Percentiles rank a stretch among this genome's conserved stretches.
phyloP scores from a whole-genome alignment of 495 filamentous ascomycete genomes.

The Aspergillus saccharolyticus region DNA sequence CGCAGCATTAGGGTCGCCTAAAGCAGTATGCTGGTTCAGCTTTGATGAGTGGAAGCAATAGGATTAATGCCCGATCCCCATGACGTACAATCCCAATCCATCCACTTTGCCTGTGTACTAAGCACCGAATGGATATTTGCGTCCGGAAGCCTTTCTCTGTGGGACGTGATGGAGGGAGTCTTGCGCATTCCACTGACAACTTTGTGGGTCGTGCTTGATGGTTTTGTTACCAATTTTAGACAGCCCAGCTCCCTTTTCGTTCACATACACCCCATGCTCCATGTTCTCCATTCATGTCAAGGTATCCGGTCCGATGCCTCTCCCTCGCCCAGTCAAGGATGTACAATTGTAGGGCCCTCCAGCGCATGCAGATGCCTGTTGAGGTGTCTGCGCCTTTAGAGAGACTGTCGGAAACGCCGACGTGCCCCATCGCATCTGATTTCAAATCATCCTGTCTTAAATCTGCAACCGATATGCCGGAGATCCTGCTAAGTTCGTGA shows the following conservation, averaged over 20 bases:
- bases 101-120: too few species aligned
- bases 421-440: conserved; percentile 61
- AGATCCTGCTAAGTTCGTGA: conserved; percentile 73
- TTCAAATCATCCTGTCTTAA: conserved; percentile 67
- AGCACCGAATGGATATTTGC: too few species aligned
- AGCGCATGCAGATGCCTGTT: conserved; percentile 57
- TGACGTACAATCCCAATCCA: too few species aligned
- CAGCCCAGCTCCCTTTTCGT: conserved; percentile 78
- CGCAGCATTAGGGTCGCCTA: too few species aligned
- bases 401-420: conserved; percentile 50
- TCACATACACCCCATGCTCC: conserved; percentile 68
- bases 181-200: too few species aligned
- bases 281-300: conserved; percentile 43
- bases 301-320: conserved; percentile 67
- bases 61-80: too few species aligned
- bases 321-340: conserved; percentile 81
- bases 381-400: conserved; percentile 28
- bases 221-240: conserved; percentile 34
- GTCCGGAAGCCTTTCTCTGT: too few species aligned
- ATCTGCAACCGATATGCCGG: conserved; percentile 56
- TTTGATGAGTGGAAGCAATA: too few species aligned
- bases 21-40: too few species aligned
- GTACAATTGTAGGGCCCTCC: conserved; percentile 76
- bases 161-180: too few species aligned
- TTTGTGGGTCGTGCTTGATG: too few species aligned